Evolutionary conservation across 306 rosid genomes (phyloP).

Genomic region (Cicer bijugum): DNA sequence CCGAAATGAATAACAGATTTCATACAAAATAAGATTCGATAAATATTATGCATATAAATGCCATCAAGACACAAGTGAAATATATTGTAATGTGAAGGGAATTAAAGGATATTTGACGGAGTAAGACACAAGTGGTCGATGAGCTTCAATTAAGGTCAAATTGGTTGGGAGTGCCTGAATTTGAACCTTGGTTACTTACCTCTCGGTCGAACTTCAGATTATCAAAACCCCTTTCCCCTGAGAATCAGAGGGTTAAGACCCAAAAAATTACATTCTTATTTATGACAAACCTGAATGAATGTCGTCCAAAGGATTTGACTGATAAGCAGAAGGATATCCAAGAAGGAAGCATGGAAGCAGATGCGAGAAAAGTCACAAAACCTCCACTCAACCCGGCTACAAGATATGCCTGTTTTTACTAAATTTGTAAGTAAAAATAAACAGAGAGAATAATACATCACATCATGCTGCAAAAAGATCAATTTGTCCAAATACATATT

Average conservation of each 20-base stretch:
- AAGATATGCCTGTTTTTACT: slow-evolving; percentile 84
- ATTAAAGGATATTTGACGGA: slow-evolving; percentile 19
- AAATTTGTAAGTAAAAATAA: slow-evolving; percentile 48
- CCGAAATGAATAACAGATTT: slow-evolving; percentile 27
- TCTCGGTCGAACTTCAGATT: too few relatives aligned
- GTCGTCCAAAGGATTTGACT: slow-evolving; percentile 62
- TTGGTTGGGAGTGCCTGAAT: too few relatives aligned
- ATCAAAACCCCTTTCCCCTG: too few relatives aligned
- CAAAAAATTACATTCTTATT: slow-evolving; percentile 25
- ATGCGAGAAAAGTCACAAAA: slow-evolving; percentile 68
- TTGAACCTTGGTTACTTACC: too few relatives aligned
- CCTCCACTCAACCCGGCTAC: slow-evolving; percentile 88
- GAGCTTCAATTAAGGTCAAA: too few relatives aligned
- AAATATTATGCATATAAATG: slow-evolving; percentile 27
- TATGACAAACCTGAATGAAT: slow-evolving; percentile 69
- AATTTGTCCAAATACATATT: slow-evolving; percentile 15
- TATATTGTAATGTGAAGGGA: slow-evolving; percentile 20
- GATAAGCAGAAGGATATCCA: slow-evolving; percentile 76
- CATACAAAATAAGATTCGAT: slow-evolving; percentile 34
- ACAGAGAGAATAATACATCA: slow-evolving; percentile 26
- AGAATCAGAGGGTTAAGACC: too few relatives aligned
- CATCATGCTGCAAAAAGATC: slow-evolving; percentile 21
- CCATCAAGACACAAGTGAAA: slow-evolving; percentile 8
- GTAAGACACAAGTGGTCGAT: slow-evolving; percentile 19
- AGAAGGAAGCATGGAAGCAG: slow-evolving; percentile 78